Evolutionary conservation across 768 basidiomycete species (phyloP).

Genomic region (Tricholoma sp.): DNA sequence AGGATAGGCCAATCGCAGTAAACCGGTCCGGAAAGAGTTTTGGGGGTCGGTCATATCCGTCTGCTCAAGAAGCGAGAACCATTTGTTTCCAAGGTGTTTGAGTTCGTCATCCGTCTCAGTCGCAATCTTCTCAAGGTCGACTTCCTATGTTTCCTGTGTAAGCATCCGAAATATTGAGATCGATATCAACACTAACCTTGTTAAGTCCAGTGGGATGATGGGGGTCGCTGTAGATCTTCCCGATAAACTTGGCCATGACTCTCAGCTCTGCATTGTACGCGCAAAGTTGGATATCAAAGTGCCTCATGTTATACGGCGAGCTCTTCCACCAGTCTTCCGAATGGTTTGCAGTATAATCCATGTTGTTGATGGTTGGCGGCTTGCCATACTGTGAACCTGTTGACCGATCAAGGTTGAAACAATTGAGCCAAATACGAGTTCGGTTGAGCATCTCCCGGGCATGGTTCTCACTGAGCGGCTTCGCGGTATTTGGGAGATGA

Average conservation of each 20-base stretch:
- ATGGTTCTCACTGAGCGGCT: conserved; percentile 73
- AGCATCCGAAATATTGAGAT: neutral
- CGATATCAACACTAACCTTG: conserved; percentile 40
- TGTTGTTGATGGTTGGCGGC: conserved; percentile 69
- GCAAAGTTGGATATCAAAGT: conserved; percentile 78
- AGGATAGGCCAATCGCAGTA: conserved; percentile 58
- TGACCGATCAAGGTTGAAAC: conserved; percentile 87
- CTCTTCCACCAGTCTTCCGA: conserved; percentile 66
- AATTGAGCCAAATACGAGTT: conserved; percentile 85
- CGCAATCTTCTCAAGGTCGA: conserved; percentile 61
- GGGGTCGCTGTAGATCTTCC: conserved; percentile 68
- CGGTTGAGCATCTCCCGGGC: conserved; percentile 87
- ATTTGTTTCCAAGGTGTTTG: conserved; percentile 46
- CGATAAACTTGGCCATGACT: conserved; percentile 53
- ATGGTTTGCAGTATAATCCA: conserved; percentile 71
- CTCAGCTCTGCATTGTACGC: conserved; percentile 74
- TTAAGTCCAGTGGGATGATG: conserved; percentile 71
- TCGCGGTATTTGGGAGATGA: conserved; percentile 68
- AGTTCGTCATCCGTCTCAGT: conserved; percentile 66
- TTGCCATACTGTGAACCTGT: conserved; percentile 88
- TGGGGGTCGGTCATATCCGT: conserved; percentile 52
- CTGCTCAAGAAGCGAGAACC: conserved; percentile 48
- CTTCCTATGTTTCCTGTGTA: conserved; percentile 32
- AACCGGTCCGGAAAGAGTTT: conserved; percentile 54
- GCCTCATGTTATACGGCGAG: conserved; percentile 60